Conservation (phyloP, 768 basidiomycete species). For the Clathrus columnatus region DNA sequence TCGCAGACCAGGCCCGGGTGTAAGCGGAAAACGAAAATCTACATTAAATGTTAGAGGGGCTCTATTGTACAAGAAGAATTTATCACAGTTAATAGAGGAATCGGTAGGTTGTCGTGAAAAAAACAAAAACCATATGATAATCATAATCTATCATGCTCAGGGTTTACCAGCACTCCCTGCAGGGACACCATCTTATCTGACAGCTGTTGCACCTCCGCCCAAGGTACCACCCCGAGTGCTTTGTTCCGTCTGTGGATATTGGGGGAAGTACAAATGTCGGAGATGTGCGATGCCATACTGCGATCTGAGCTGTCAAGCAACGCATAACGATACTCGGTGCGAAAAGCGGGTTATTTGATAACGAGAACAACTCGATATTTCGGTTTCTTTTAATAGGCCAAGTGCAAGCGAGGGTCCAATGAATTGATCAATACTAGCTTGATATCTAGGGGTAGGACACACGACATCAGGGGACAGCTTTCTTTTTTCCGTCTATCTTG, state of each 20-base stretch:
- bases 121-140: neutral
- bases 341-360: conserved; percentile 56
- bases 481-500: conserved; percentile 60
- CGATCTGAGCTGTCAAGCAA: conserved; percentile 58
- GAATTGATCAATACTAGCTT: too few relatives aligned
- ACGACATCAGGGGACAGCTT: conserved; percentile 17
- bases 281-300: conserved; percentile 74
- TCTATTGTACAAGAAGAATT: conserved; percentile 73
- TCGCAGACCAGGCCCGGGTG: conserved; percentile 47
- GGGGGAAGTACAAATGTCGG: conserved; percentile 70
- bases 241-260: conserved; percentile 85
- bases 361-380: neutral
- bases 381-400: neutral
- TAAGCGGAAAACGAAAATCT: conserved; percentile 64
- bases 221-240: conserved; percentile 58
- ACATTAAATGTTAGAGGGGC: conserved; percentile 75
- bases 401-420: neutral
- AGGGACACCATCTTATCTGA: conserved; percentile 59
- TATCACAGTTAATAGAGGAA: conserved; percentile 66
- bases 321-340: conserved; percentile 76
- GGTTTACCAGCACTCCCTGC: conserved; percentile 47
- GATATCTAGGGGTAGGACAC: too few relatives aligned
- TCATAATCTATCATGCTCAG: conserved; percentile 26
- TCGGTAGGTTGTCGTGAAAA: conserved; percentile 42
- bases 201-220: conserved; percentile 51